Conservation (phyloP, 2,329 filamentous ascomycete species). For the Hirsutella rhossiliensis region DNA sequence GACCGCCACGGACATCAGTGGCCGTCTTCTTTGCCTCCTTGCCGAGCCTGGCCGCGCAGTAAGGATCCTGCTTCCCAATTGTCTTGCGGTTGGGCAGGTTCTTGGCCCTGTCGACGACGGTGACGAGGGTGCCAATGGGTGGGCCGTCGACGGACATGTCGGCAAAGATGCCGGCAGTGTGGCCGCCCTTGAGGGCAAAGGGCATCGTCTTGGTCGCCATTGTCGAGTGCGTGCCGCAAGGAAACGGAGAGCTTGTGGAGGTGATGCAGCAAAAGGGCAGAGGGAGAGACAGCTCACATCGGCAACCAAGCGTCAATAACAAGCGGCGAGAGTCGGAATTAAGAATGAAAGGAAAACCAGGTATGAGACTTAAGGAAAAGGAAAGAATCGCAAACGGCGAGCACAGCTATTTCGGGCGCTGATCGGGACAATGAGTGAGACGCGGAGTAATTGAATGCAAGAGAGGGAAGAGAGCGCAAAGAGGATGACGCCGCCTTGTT, state of each 20-base stretch:
- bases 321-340: background rate
- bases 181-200: constrained; percentile 49
- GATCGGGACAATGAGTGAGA: background rate
- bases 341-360: background rate
- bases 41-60: constrained; percentile 83
- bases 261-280: background rate
- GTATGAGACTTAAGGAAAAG: background rate
- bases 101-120: constrained; percentile 88
- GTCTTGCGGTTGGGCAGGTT: constrained; percentile 94
- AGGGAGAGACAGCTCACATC: background rate
- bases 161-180: constrained; percentile 87
- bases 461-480: background rate
- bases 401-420: background rate
- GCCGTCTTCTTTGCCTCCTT: constrained; percentile 97
- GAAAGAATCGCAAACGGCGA: background rate
- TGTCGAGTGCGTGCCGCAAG: constrained; percentile 7
- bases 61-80: constrained; percentile 97
- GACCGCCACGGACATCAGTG: constrained; percentile 85
- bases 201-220: constrained; percentile 43
- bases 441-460: constrained; percentile 1
- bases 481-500: constrained; percentile 5
- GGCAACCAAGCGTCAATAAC: too few relatives aligned
- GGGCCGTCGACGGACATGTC: constrained; percentile 92
- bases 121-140: constrained; percentile 82
- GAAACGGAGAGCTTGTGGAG: background rate